A percentile compares a stretch with the other conserved stretches of the same genome.
phyloP scores from a whole-genome alignment of 257 asterid species.

The Ocimum tenuiflorum region DNA sequence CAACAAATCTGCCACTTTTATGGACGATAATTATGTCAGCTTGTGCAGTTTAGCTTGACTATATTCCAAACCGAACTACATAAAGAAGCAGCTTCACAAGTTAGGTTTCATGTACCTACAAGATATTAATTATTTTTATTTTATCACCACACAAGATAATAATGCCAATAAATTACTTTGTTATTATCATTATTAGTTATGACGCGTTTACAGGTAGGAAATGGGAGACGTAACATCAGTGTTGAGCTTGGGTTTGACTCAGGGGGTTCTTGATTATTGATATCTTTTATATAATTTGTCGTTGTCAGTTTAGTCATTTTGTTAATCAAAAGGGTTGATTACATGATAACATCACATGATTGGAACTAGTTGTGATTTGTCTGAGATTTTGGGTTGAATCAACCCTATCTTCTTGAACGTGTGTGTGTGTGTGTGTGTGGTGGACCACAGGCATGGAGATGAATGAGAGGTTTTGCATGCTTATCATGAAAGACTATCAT shows the following conservation, averaged over 20 bases:
- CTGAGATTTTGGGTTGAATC: background rate
- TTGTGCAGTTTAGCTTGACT: background rate
- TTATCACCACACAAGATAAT: background rate
- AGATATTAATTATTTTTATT: background rate
- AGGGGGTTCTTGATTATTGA: background rate
- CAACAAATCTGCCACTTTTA: constrained; percentile 21
- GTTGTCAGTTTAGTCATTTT: no score
- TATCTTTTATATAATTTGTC: no score
- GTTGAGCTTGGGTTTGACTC: constrained; percentile 9
- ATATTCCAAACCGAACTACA: constrained; percentile 10
- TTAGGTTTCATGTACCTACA: constrained; percentile 1
- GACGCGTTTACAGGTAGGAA: constrained; percentile 16
- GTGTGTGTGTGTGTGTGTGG: background rate
- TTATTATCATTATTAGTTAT: background rate
- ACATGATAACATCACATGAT: background rate
- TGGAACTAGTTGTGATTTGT: background rate
- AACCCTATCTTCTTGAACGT: background rate
- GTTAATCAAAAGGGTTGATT: background rate
- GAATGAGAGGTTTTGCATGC: constrained; percentile 21
- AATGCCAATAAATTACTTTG: constrained; percentile 25
- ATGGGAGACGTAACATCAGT: background rate
- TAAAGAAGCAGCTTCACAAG: background rate
- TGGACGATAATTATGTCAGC: constrained; percentile 22
- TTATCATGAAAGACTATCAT: constrained; percentile 19
- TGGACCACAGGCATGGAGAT: constrained; percentile 25